Evolutionary conservation across 768 basidiomycete genomes (phyloP).

Genomic region (Phlegmacium glaucopus): DNA sequence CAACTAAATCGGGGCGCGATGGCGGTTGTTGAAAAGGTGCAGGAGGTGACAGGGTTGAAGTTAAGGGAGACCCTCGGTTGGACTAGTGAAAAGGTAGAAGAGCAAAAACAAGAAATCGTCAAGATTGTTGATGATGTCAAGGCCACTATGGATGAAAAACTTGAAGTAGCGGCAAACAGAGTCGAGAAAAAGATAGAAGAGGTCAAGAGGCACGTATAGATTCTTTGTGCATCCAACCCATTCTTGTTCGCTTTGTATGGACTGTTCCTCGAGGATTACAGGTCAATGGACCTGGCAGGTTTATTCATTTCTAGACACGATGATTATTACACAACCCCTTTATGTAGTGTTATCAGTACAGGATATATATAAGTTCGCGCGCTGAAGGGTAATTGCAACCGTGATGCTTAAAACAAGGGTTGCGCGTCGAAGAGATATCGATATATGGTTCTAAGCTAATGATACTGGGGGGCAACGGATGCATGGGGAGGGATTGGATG

Average conservation of each 20-base stretch:
- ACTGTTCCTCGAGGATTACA: not conserved
- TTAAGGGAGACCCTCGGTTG: conserved; percentile 41
- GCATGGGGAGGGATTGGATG: conserved; percentile 1
- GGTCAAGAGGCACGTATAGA: conserved; percentile 14
- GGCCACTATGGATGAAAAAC: conserved; percentile 10
- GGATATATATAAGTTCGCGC: too few relatives aligned
- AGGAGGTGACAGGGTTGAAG: conserved; percentile 72
- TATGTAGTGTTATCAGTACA: too few relatives aligned
- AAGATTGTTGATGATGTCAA: conserved; percentile 15
- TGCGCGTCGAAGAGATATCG: too few relatives aligned
- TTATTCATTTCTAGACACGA: too few relatives aligned
- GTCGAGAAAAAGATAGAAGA: conserved; percentile 17
- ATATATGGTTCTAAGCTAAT: too few relatives aligned
- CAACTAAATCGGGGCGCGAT: conserved; percentile 42
- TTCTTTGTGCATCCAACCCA: not conserved
- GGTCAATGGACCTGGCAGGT: not conserved
- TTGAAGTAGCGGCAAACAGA: conserved; percentile 18
- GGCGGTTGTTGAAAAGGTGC: conserved; percentile 49
- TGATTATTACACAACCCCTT: too few relatives aligned
- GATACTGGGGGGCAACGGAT: too few relatives aligned
- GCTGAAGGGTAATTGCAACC: too few relatives aligned
- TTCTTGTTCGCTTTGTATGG: not conserved
- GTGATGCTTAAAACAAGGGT: too few relatives aligned
- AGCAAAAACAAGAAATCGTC: conserved; percentile 16
- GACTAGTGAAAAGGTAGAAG: conserved; percentile 18